Percentiles rank a stretch among this genome's conserved stretches.
Conservation (phyloP, 2,329 filamentous ascomycete genomes). For the Monosporascus sp. region DNA sequence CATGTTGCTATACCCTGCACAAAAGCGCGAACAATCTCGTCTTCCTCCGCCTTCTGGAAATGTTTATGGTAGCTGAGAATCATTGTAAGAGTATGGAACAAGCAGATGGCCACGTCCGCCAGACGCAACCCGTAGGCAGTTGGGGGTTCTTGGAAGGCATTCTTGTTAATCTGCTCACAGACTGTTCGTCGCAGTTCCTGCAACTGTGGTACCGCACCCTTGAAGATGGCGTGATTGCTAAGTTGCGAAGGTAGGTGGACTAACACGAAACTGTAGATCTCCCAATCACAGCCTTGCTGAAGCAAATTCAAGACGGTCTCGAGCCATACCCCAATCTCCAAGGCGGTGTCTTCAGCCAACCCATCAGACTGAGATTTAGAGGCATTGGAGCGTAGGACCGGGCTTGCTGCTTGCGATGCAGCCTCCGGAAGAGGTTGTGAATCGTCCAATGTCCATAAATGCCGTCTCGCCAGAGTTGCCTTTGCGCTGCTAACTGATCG, state of each 20-base stretch:
- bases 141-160: conserved; percentile 77
- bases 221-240: conserved; percentile 83
- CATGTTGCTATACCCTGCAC: conserved; percentile 76
- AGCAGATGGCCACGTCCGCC: conserved; percentile 80
- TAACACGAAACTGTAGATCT: conserved; percentile 85
- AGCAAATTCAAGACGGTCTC: conserved; percentile 70
- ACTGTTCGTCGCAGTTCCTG: conserved; percentile 68
- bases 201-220: conserved; percentile 66
- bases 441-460: conserved; percentile 56
- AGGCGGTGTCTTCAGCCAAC: conserved; percentile 28
- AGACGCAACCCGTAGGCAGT: conserved; percentile 72
- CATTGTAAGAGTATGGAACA: conserved; percentile 82
- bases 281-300: conserved; percentile 75
- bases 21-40: conserved; percentile 83
- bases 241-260: conserved; percentile 83
- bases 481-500: conserved; percentile 38
- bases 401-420: conserved; percentile 41
- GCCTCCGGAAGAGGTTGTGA: conserved; percentile 46
- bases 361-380: conserved; percentile 17
- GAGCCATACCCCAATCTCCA: conserved; percentile 67
- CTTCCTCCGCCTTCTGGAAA: conserved; percentile 78
- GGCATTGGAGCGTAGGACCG: conserved; percentile 39
- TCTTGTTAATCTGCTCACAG: conserved; percentile 76
- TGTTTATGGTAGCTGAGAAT: conserved; percentile 85
- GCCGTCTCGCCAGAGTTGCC: conserved; percentile 29